Conservation (phyloP, 768 basidiomycete genomes). For the Agrocybe pediades region DNA sequence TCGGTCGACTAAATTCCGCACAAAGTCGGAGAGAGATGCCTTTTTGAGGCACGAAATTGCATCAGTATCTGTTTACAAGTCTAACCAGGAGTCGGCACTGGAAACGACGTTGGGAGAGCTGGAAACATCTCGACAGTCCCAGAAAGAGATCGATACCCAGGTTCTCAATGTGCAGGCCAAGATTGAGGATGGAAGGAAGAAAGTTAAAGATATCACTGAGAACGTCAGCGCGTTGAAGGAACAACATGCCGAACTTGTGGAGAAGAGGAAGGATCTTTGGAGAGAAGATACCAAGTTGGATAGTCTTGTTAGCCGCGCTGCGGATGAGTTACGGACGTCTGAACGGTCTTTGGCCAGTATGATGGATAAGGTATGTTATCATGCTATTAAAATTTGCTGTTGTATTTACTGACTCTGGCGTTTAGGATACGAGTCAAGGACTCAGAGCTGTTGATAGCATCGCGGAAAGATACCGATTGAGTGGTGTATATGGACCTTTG, state of each 20-base stretch:
- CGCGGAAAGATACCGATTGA: conserved; percentile 68
- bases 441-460: conserved; percentile 86
- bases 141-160: conserved; percentile 59
- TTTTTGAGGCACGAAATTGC: conserved; percentile 82
- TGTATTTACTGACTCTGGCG: neutral
- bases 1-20: conserved; percentile 81
- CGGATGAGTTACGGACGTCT: conserved; percentile 77
- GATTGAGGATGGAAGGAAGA: conserved; percentile 65
- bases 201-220: conserved; percentile 59
- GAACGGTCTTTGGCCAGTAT: conserved; percentile 82
- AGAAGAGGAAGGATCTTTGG: conserved; percentile 92
- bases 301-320: conserved; percentile 72
- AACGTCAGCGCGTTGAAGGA: conserved; percentile 64
- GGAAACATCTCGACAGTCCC: conserved; percentile 43
- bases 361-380: conserved; percentile 86
- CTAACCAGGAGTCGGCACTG: conserved; percentile 57
- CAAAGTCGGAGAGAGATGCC: conserved; percentile 79
- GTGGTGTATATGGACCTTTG: conserved; percentile 91
- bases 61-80: conserved; percentile 62
- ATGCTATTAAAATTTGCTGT: neutral
- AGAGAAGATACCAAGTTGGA: conserved; percentile 90
- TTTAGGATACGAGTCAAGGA: conserved; percentile 87
- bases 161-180: conserved; percentile 57
- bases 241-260: conserved; percentile 66
- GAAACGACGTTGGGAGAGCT: conserved; percentile 55